These are phyloP conservation scores for Diaporthe destruens DNA, from an alignment of 2,329 filamentous ascomycete genomes.

Conservation along the genomic window DNA sequence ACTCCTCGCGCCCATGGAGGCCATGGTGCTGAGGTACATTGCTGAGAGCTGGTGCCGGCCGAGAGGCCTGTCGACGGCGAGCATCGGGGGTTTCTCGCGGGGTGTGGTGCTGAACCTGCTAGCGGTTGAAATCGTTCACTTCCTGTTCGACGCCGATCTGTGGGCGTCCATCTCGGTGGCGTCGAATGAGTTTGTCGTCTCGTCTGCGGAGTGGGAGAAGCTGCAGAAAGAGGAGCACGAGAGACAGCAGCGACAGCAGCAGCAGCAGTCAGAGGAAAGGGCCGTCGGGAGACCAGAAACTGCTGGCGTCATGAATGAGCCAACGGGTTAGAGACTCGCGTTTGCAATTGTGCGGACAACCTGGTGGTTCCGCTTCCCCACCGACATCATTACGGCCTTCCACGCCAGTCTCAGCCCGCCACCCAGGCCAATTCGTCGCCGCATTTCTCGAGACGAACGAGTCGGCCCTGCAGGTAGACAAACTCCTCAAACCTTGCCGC, in stretches of 20 bases:
- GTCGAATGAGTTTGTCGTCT: constrained; percentile 41
- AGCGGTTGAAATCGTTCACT: constrained; percentile 59
- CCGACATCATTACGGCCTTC: not conserved
- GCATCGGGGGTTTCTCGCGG: constrained; percentile 58
- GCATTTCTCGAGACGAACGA: not conserved
- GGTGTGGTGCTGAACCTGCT: constrained; percentile 60
- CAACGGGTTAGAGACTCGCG: not conserved
- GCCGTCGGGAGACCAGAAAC: not conserved
- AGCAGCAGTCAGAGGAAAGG: not conserved
- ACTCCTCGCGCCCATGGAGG: constrained; percentile 61
- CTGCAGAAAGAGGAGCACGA: constrained; percentile 31
- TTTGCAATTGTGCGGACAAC: not conserved
- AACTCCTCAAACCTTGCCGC: not conserved
- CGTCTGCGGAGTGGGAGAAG: constrained; percentile 40
- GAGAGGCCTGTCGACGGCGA: constrained; percentile 53
- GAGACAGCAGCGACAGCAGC: constrained; percentile 25
- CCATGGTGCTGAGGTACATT: constrained; percentile 58
- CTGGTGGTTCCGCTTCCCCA: not conserved
- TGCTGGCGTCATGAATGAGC: not conserved
- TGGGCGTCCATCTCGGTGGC: constrained; percentile 58
- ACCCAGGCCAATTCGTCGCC: not conserved
- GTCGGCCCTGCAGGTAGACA: not conserved
- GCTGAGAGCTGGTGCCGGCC: constrained; percentile 57
- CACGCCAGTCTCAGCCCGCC: not conserved
- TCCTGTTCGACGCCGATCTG: constrained; percentile 58